Evolutionary conservation across 352 stramenopile species (phyloP).

Genomic region (Phytophthora aleatoria): DNA sequence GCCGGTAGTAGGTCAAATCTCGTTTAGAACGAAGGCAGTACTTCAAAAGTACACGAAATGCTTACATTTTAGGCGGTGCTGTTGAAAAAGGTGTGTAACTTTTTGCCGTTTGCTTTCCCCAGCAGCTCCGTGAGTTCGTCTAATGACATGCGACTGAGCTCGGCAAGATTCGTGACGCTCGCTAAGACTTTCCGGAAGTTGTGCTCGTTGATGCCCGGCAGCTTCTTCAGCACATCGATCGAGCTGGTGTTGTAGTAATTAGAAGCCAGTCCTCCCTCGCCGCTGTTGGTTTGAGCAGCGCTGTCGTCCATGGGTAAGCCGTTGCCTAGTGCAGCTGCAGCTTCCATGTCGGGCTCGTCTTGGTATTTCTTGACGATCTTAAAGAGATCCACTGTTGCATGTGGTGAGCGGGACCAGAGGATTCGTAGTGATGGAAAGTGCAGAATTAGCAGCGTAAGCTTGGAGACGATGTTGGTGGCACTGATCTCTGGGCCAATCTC

Average conservation of each 20-base stretch:
- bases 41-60: constrained; percentile 4
- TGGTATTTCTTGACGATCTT: constrained; percentile 85
- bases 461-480: constrained; percentile 93
- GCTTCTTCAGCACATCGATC: constrained; percentile 93
- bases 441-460: constrained; percentile 94
- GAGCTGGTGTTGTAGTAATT: constrained; percentile 90
- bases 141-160: constrained; percentile 71
- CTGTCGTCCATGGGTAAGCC: constrained; percentile 34
- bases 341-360: constrained; percentile 83
- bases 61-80: constrained; percentile 45
- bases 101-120: constrained; percentile 74
- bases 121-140: constrained; percentile 71
- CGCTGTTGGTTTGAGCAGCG: constrained; percentile 20
- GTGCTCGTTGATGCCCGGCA: constrained; percentile 96
- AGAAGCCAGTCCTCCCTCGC: constrained; percentile 40
- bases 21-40: constrained; percentile 20
- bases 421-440: constrained; percentile 95
- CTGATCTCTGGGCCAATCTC: constrained; percentile 94
- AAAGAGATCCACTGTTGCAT: constrained; percentile 90
- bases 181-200: constrained; percentile 89
- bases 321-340: constrained; percentile 68
- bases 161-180: constrained; percentile 72
- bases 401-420: constrained; percentile 94
- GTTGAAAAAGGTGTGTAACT: constrained; percentile 86
- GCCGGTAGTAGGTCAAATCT: constrained; percentile 7